Percentiles rank a stretch among this genome's conserved stretches.
These are phyloP conservation scores for Ganoderma boninense DNA, from an alignment of 1,284 basidiomycete genomes.

Conservation along the genomic window DNA sequence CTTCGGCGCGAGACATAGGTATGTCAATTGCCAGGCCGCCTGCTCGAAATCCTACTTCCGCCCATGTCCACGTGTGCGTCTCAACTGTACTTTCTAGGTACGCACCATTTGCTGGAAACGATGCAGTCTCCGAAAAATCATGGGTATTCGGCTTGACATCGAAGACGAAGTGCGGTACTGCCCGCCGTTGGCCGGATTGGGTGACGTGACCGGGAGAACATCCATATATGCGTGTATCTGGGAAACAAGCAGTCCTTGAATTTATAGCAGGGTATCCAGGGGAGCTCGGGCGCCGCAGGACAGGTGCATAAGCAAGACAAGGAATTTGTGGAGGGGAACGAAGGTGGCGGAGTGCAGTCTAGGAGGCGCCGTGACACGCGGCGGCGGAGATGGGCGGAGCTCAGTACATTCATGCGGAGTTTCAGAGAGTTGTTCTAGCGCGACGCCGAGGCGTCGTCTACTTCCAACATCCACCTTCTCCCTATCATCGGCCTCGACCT, in stretches of 20 bases:
- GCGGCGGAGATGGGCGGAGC: slow-evolving; percentile 6
- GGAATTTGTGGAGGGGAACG: neutral
- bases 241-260: neutral
- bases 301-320: neutral
- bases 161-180: slow-evolving; percentile 41
- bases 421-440: neutral
- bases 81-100: neutral
- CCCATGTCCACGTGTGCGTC: slow-evolving; percentile 10
- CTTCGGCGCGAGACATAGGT: slow-evolving; percentile 88
- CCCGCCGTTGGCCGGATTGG: slow-evolving; percentile 46
- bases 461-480: slow-evolving; percentile 13
- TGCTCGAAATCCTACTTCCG: slow-evolving; percentile 87
- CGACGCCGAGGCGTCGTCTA: slow-evolving; percentile 18
- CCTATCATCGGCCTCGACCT: slow-evolving; percentile 4
- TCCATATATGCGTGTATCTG: slow-evolving; percentile 54
- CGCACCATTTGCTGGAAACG: slow-evolving; percentile 88
- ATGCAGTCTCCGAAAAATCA: slow-evolving; percentile 80
- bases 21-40: slow-evolving; percentile 93
- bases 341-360: neutral
- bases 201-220: slow-evolving; percentile 62
- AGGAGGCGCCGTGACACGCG: neutral
- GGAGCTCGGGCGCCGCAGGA: neutral
- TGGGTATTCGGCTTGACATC: slow-evolving; percentile 67
- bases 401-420: neutral
- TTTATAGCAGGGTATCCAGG: neutral